Evolutionary conservation across 2,329 filamentous ascomycete genomes (phyloP).

Genomic region (Fusarium sp.): DNA sequence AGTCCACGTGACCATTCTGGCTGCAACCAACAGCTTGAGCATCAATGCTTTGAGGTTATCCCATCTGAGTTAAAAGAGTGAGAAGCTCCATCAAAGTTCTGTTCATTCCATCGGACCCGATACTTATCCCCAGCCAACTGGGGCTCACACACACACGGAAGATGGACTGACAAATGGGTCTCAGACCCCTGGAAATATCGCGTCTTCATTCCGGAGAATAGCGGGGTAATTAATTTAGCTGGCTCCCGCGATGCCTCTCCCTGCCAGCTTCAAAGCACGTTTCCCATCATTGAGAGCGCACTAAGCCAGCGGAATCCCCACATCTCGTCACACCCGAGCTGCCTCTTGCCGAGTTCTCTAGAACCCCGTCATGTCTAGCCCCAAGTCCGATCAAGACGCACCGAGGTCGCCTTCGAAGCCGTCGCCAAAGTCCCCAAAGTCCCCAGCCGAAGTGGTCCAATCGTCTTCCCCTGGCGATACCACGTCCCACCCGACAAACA

Average conservation of each 20-base stretch:
- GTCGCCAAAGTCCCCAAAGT: not conserved
- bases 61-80: not conserved
- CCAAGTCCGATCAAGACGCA: conserved; percentile 1
- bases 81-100: not conserved
- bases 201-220: not conserved
- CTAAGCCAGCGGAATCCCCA: not conserved
- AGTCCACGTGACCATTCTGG: not conserved
- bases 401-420: not conserved
- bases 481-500: conserved; percentile 19
- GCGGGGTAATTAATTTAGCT: conserved; percentile 1
- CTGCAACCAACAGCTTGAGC: not conserved
- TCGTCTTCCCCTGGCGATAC: not conserved
- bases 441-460: not conserved
- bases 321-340: not conserved
- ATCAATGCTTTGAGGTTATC: not conserved
- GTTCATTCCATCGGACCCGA: not conserved
- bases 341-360: not conserved
- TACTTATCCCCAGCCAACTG: not conserved
- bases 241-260: not conserved
- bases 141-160: not conserved
- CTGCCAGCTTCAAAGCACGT: not conserved
- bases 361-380: not conserved
- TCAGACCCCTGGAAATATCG: not conserved
- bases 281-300: not conserved
- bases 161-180: conserved; percentile 29